phyloP scores from a whole-genome alignment of 129 eudicot species.

The Smallanthus sonchifolius region DNA sequence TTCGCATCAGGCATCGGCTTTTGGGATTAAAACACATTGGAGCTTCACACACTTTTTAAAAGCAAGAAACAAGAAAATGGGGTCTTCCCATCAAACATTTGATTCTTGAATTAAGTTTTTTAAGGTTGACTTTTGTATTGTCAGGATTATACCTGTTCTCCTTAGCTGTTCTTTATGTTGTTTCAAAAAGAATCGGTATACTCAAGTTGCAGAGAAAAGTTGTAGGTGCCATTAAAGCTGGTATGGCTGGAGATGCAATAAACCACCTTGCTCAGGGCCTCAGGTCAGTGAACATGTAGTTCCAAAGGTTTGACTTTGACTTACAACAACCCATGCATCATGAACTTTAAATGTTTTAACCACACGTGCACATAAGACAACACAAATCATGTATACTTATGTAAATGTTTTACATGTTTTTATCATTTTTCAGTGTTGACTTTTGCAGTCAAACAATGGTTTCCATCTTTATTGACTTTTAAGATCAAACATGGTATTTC shows the following conservation, averaged over 20 bases:
- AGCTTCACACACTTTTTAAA: no score
- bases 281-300: slow-evolving; percentile 38
- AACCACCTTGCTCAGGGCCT: slow-evolving; percentile 42
- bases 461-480: neutral
- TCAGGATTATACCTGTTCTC: slow-evolving; percentile 78
- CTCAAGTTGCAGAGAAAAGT: slow-evolving; percentile 69
- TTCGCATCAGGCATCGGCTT: no score
- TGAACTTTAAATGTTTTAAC: slow-evolving; percentile 48
- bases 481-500: neutral
- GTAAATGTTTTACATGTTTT: neutral
- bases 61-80: no score
- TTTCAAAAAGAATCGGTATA: slow-evolving; percentile 78
- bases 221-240: slow-evolving; percentile 60
- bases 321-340: slow-evolving; percentile 61
- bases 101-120: neutral
- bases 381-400: slow-evolving; percentile 12
- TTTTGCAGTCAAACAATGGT: neutral
- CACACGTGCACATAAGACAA: neutral
- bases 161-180: slow-evolving; percentile 74
- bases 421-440: neutral
- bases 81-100: no score
- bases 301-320: slow-evolving; percentile 34
- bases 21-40: no score
- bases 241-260: slow-evolving; percentile 53
- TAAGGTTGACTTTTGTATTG: slow-evolving; percentile 5